phyloP scores from a whole-genome alignment of 1,284 basidiomycete species.

The Pseudozyma sp. region DNA sequence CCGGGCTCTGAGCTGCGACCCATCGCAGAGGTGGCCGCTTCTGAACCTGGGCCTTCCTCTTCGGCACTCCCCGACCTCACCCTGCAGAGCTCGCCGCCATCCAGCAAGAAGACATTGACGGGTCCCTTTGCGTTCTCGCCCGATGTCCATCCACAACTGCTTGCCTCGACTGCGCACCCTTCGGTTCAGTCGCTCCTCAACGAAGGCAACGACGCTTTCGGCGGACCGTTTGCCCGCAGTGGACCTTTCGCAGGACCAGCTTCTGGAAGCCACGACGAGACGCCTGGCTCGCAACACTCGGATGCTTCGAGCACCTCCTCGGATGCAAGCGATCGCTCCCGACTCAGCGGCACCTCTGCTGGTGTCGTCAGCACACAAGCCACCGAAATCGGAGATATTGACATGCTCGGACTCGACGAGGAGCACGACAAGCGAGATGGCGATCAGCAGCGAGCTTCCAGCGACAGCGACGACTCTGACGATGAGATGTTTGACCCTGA shows the following conservation, averaged over 20 bases:
- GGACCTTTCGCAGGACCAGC: constrained; percentile 31
- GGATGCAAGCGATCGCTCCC: constrained; percentile 55
- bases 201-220: constrained; percentile 30
- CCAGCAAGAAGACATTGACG: constrained; percentile 27
- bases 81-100: constrained; percentile 14
- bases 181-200: constrained; percentile 32
- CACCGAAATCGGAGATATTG: constrained; percentile 56
- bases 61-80: constrained; percentile 18
- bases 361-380: constrained; percentile 61
- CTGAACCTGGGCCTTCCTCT: constrained; percentile 5
- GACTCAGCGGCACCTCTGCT: constrained; percentile 36
- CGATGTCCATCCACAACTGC: constrained; percentile 50
- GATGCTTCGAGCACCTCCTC: constrained; percentile 62
- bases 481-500: constrained; percentile 28
- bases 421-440: constrained; percentile 26
- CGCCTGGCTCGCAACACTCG: constrained; percentile 40
- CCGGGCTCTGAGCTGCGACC: constrained; percentile 14
- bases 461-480: constrained; percentile 23
- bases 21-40: constrained; percentile 3
- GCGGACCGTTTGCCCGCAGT: constrained; percentile 41
- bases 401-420: constrained; percentile 48
- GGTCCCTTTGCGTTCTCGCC: constrained; percentile 64
- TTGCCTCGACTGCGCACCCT: constrained; percentile 42
- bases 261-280: constrained; percentile 18
- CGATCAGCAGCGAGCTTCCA: constrained; percentile 20